Percentiles rank a stretch among this genome's conserved stretches.
Conservation (phyloP, 1,284 basidiomycete species). For the Quambalaria eucalypti region DNA sequence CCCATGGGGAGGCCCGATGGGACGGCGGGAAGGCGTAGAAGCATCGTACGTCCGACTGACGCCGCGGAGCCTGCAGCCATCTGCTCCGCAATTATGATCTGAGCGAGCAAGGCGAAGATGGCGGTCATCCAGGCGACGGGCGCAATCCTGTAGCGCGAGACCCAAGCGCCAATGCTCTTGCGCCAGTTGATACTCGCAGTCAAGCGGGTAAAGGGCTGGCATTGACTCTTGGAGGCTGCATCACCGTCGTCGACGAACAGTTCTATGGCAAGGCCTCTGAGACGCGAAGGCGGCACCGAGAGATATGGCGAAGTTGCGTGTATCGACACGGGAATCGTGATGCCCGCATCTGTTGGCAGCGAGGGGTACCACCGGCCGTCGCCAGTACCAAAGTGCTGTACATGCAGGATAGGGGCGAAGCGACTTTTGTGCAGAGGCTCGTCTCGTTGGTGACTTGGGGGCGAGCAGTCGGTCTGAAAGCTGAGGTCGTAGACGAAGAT, state of each 20-base stretch:
- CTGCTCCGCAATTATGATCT: too few species aligned
- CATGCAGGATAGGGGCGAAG: slow-evolving; percentile 29
- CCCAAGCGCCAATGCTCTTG: slow-evolving; percentile 24
- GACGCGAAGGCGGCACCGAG: slow-evolving; percentile 14
- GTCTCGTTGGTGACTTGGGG: neutral
- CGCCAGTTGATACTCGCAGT: slow-evolving; percentile 28
- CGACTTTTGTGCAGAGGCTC: too few species aligned
- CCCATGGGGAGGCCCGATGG: too few species aligned
- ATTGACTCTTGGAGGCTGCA: slow-evolving; percentile 4
- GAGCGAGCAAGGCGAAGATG: slow-evolving; percentile 4
- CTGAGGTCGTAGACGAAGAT: neutral
- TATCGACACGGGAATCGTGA: slow-evolving; percentile 20
- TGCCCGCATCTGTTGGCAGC: slow-evolving; percentile 8
- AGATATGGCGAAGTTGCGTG: slow-evolving; percentile 40
- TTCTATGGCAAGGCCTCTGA: slow-evolving; percentile 16
- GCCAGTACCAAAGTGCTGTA: slow-evolving; percentile 21
- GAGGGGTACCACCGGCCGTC: slow-evolving; percentile 34
- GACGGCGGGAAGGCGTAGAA: too few species aligned
- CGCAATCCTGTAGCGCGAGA: slow-evolving; percentile 34
- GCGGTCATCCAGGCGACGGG: slow-evolving; percentile 28
- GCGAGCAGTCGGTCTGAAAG: neutral
- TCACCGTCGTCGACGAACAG: slow-evolving; percentile 22
- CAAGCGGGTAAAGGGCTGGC: slow-evolving; percentile 17
- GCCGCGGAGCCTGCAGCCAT: too few species aligned
- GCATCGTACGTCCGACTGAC: too few species aligned